Conservation (phyloP, 306 rosid genomes). For the Citrullus colocynthis region DNA sequence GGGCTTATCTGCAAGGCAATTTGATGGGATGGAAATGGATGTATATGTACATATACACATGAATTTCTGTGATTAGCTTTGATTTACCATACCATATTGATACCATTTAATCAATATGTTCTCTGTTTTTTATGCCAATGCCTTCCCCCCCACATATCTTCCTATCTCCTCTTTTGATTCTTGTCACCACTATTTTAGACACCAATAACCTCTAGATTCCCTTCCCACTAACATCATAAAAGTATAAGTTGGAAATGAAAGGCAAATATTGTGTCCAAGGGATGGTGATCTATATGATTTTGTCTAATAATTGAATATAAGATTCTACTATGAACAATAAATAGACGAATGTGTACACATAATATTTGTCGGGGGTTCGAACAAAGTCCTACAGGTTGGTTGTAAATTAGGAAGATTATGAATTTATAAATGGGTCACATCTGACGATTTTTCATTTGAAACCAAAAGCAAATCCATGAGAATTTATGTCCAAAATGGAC, state of each 20-base stretch:
- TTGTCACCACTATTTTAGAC: neutral
- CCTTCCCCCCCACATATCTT: neutral
- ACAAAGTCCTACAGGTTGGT: neutral
- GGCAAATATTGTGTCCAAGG: neutral
- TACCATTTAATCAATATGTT: neutral
- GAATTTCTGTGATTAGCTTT: neutral
- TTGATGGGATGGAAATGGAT: neutral
- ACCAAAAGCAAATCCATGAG: too few relatives aligned
- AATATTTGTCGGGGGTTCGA: too few relatives aligned
- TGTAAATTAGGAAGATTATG: too few relatives aligned
- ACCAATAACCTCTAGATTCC: neutral
- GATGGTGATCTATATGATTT: neutral
- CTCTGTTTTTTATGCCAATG: neutral
- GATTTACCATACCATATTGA: neutral
- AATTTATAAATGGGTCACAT: too few relatives aligned
- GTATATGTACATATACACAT: too few relatives aligned
- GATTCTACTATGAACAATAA: too few relatives aligned
- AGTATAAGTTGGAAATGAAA: neutral
- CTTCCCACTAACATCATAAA: neutral
- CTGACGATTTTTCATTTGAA: neutral
- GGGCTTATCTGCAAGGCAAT: neutral
- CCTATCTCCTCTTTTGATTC: neutral
- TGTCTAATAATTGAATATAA: too few relatives aligned
- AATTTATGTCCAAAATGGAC: too few relatives aligned
- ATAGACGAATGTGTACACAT: too few relatives aligned